Conservation (phyloP, 495 filamentous ascomycete genomes). For the Copromyces sp. region DNA sequence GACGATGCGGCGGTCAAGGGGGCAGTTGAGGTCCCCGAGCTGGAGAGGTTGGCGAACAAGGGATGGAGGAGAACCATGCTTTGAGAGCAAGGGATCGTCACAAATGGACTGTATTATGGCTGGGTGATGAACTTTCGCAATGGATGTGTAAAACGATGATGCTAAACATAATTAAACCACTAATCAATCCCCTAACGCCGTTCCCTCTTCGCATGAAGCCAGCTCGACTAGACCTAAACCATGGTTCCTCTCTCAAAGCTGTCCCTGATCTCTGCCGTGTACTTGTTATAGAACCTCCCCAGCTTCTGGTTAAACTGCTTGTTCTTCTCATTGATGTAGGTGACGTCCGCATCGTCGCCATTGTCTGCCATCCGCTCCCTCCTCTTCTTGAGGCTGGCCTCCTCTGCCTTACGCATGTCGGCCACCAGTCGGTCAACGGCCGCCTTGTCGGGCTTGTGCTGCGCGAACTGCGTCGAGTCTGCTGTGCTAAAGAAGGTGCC, state of each 20-base stretch:
- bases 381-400: conserved; percentile 71
- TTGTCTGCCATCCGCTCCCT: conserved; percentile 66
- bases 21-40: conserved; percentile 53
- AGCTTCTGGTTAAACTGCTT: conserved; percentile 99
- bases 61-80: conserved; percentile 78
- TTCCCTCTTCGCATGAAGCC: neutral
- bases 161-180: conserved; percentile 2
- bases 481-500: conserved; percentile 84
- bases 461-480: conserved; percentile 67
- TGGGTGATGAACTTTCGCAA: neutral
- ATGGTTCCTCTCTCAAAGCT: conserved; percentile 95
- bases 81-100: conserved; percentile 26
- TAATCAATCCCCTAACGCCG: conserved; percentile 2
- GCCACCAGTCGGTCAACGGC: conserved; percentile 83
- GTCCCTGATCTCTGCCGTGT: conserved; percentile 92
- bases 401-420: conserved; percentile 83
- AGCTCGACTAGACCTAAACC: conserved; percentile 55
- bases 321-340: conserved; percentile 99
- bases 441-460: conserved; percentile 80
- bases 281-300: conserved; percentile 94
- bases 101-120: conserved; percentile 23
- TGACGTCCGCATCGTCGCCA: conserved; percentile 74
- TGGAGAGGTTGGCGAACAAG: conserved; percentile 63
- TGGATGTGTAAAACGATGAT: neutral
- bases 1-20: conserved; percentile 59